phyloP scores from a whole-genome alignment of 2,329 filamentous ascomycete species.

The Paramyrothecium sp. region DNA sequence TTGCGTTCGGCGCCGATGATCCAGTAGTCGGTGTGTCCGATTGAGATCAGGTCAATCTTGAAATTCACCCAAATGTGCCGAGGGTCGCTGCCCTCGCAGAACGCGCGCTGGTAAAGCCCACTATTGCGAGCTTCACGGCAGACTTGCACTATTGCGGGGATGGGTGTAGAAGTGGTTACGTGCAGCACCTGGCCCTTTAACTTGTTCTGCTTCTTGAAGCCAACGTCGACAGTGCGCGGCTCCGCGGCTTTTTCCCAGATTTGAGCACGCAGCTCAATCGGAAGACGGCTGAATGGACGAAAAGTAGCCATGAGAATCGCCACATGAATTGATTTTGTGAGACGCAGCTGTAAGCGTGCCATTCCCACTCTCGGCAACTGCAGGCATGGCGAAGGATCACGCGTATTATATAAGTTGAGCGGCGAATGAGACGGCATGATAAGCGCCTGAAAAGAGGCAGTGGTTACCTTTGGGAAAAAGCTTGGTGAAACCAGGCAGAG shows the following conservation, averaged over 20 bases:
- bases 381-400: no score
- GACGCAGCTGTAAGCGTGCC: no score
- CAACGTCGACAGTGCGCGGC: neutral
- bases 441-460: no score
- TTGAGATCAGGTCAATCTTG: neutral
- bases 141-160: neutral
- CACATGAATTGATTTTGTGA: no score
- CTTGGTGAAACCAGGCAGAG: no score
- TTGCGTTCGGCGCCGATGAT: neutral
- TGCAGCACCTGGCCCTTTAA: neutral
- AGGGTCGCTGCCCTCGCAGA: neutral
- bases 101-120: neutral
- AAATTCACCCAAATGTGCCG: neutral
- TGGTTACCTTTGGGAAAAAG: no score
- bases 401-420: no score
- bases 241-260: neutral
- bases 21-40: neutral
- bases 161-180: neutral
- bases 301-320: neutral
- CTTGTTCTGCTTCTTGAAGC: neutral
- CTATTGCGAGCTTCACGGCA: neutral
- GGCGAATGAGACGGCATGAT: no score
- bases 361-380: no score
- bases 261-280: neutral
- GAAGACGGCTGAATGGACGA: neutral